phyloP scores from a whole-genome alignment of 306 rosid species.

The Hippophae tibetana region DNA sequence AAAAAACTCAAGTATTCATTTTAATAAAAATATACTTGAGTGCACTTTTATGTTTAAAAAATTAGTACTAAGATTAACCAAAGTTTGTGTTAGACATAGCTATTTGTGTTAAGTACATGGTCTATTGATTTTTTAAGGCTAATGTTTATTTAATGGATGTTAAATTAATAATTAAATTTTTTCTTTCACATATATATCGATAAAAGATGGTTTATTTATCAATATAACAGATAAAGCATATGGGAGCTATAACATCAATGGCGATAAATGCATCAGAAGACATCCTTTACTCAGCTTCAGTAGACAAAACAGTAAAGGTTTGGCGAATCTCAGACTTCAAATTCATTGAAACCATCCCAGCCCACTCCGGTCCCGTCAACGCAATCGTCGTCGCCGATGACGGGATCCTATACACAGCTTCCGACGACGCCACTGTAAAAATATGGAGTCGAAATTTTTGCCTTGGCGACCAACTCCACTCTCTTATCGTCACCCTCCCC shows the following conservation, averaged over 20 bases:
- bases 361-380: constrained; percentile 60
- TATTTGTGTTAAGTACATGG: no score
- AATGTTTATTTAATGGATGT: no score
- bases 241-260: constrained; percentile 69
- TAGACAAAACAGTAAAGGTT: constrained; percentile 72
- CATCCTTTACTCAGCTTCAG: constrained; percentile 72
- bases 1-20: no score
- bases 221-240: constrained; percentile 56
- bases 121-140: no score
- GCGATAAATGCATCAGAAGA: constrained; percentile 63
- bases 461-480: constrained; percentile 56
- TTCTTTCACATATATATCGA: no score
- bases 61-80: no score
- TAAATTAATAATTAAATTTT: no score
- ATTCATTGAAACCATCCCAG: constrained; percentile 81
- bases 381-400: constrained; percentile 50
- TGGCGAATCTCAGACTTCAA: constrained; percentile 82
- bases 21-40: no score
- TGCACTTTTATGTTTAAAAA: no score
- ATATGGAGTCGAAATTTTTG: constrained; percentile 81
- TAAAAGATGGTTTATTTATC: no score
- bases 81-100: no score
- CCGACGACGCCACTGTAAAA: constrained; percentile 68
- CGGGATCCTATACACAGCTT: constrained; percentile 76
- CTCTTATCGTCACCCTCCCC: constrained; percentile 62